phyloP scores from a whole-genome alignment of 2,329 filamentous ascomycete genomes.

The Fusarium temperatum region DNA sequence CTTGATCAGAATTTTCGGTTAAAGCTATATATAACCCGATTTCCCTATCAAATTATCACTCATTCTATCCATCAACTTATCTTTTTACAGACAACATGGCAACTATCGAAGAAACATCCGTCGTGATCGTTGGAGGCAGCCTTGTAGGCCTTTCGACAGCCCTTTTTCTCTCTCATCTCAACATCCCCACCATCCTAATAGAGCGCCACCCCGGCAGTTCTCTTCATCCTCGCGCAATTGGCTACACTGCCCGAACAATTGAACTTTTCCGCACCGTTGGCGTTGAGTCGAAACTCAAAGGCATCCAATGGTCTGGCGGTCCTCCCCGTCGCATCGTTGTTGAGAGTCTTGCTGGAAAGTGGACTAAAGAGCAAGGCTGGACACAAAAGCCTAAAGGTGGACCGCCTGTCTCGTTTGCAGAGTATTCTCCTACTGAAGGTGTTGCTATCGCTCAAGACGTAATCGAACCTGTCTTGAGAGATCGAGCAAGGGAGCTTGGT shows the following conservation, averaged over 20 bases:
- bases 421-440: slow-evolving; percentile 32
- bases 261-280: slow-evolving; percentile 47
- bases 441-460: slow-evolving; percentile 50
- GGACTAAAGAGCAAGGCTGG: slow-evolving; percentile 36
- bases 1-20: neutral
- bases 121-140: slow-evolving; percentile 52
- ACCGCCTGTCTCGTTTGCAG: rapidly evolving
- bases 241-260: slow-evolving; percentile 50
- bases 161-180: slow-evolving; percentile 46
- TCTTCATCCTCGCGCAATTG: slow-evolving; percentile 50
- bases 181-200: slow-evolving; percentile 47
- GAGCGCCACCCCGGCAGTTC: slow-evolving; percentile 49
- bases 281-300: slow-evolving; percentile 24
- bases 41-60: rapidly evolving
- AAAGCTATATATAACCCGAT: neutral
- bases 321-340: slow-evolving; percentile 34
- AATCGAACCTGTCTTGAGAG: slow-evolving; percentile 51
- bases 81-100: neutral
- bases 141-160: slow-evolving; percentile 52
- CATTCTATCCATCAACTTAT: neutral
- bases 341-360: slow-evolving; percentile 35
- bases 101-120: slow-evolving; percentile 15
- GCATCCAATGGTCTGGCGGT: slow-evolving; percentile 23
- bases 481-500: slow-evolving; percentile 44
- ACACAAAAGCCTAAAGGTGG: neutral